Percentiles rank a stretch among this genome's conserved stretches.
Evolutionary conservation across 352 stramenopile genomes (phyloP).

Genomic region (Sclerospora graminicola): DNA sequence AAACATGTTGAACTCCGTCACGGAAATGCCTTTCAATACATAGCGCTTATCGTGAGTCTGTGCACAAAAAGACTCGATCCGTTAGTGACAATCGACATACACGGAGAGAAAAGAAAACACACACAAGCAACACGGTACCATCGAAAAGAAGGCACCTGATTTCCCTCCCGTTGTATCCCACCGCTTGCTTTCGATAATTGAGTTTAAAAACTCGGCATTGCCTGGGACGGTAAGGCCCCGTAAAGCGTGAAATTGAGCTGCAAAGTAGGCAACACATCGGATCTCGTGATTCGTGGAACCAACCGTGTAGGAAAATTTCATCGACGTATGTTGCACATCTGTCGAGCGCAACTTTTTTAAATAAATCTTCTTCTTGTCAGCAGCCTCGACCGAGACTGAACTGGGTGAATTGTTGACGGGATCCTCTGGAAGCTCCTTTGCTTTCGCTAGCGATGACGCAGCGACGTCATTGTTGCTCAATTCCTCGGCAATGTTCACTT

Average conservation of each 20-base stretch:
- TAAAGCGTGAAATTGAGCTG: constrained; percentile 73
- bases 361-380: constrained; percentile 42
- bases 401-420: constrained; percentile 1
- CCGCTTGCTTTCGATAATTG: constrained; percentile 59
- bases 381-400: constrained; percentile 15
- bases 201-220: constrained; percentile 77
- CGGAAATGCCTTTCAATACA: constrained; percentile 75
- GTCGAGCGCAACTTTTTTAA: constrained; percentile 54
- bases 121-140: constrained; percentile 55
- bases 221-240: constrained; percentile 50
- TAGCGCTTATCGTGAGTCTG: constrained; percentile 80
- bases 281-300: constrained; percentile 45
- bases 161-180: constrained; percentile 79
- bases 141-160: constrained; percentile 78
- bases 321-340: constrained; percentile 68
- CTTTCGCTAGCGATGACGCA: constrained; percentile 9
- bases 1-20: constrained; percentile 87
- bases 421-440: constrained; percentile 9
- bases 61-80: constrained; percentile 3
- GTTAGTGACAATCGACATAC: constrained; percentile 9
- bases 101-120: too few relatives aligned
- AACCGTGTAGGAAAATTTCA: constrained; percentile 63
- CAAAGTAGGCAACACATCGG: constrained; percentile 68
- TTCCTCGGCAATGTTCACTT: constrained; percentile 41
- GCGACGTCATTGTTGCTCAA: constrained; percentile 21